Base-by-base conservation (phyloP, 176 grass and related monocot genomes). In the Oropetium thomaeum region DNA sequence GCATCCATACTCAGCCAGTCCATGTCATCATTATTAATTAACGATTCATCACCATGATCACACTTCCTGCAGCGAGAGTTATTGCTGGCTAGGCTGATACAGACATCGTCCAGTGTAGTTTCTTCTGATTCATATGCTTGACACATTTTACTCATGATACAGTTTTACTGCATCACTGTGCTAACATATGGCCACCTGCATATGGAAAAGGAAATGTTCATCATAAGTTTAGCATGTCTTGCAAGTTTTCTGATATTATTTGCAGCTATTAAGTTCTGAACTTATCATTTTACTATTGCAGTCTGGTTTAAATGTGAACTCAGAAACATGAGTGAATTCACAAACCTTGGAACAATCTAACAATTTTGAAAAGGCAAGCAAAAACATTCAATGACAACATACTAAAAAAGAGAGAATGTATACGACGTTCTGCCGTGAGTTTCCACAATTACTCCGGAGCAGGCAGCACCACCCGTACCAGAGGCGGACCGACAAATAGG, bases 131-230 rank as follows among this genome's bases (percentile, higher is more conserved):
- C 66, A 84, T 29, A 84, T 60, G 76, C 65, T 68, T 81, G 87
- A 38, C 77, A 90, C 87, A 93, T 93, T 87, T 75, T 82, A 79
- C 75, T 90, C 80, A 90, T 93, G 58, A 43, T 64, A 78, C 14
- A 41, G 47, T 72, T 67, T 68, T 29, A 74, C 60, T 71, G 69
- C 35, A 87, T 72, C 82, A 67, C 39, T 72, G 62, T 15, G 61
- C 61, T 35, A 53, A 29, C 49, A 84, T 64, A 60, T 61, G 62
- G 53, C 12, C 38, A 60, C 85, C 85, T 87, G 85, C 73, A 87
- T 41, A 81, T 26, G 26, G 34, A n/a, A 55, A 86, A 62, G 43
- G 43, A 81, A 82, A 43, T 20, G 10, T 67, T 16, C 17, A 16
- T 74, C 42, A 35, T 61, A 51, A 43, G n/a, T 61, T n/a, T 35